Evolutionary conservation across 306 rosid genomes (phyloP).

Genomic region (Adenanthera pavonina): DNA sequence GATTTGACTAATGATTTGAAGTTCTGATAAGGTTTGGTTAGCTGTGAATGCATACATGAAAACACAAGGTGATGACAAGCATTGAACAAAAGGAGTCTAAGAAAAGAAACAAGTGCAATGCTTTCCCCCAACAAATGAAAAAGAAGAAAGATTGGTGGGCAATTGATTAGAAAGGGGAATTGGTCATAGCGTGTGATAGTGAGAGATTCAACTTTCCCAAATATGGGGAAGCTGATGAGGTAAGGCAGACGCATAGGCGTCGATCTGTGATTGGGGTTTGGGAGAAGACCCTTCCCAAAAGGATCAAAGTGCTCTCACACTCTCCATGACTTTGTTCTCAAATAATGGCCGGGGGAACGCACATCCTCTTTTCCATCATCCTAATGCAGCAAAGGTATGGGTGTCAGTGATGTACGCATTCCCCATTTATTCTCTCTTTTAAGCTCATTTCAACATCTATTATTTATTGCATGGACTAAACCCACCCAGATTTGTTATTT

Average conservation of each 20-base stretch:
- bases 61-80: neutral
- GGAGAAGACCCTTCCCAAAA: conserved; percentile 20
- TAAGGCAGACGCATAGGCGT: conserved; percentile 30
- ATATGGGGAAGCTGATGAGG: conserved; percentile 50
- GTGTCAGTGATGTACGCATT: conserved; percentile 37
- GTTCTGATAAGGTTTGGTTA: conserved; percentile 11
- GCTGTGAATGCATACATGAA: neutral
- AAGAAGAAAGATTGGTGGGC: conserved; percentile 26
- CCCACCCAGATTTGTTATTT: conserved; percentile 12
- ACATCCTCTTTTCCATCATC: conserved; percentile 25
- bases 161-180: neutral
- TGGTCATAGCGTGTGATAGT: neutral
- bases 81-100: neutral
- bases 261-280: conserved; percentile 48
- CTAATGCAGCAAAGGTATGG: conserved; percentile 17
- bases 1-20: conserved; percentile 49
- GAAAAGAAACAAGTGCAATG: neutral
- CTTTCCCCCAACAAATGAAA: conserved; percentile 25
- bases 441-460: conserved; percentile 24
- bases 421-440: conserved; percentile 36
- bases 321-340: conserved; percentile 15
- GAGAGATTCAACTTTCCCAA: conserved; percentile 42
- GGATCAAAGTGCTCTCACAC: neutral
- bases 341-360: conserved; percentile 36
- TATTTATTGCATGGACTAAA: conserved; percentile 52